Percentiles rank a stretch among this genome's conserved stretches.
Evolutionary conservation across 169 alveolate genomes (phyloP).

Genomic region (Plasmodium berghei): DNA sequence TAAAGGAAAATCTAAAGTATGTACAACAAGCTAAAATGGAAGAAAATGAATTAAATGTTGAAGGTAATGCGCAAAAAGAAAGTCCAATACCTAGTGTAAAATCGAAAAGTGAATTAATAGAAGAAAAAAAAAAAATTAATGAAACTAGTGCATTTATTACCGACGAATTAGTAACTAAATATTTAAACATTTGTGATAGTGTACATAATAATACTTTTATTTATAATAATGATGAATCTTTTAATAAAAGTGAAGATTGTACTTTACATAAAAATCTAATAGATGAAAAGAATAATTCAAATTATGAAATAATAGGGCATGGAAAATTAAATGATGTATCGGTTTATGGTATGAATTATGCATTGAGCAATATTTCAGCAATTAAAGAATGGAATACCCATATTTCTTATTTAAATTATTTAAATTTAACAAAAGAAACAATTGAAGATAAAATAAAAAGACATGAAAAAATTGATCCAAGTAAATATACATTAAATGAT

Average conservation of each 20-base stretch:
- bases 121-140: background rate
- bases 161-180: slow-evolving; percentile 2
- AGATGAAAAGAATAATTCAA: slow-evolving; percentile 22
- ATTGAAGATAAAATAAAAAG: slow-evolving; percentile 3
- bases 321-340: slow-evolving; percentile 43
- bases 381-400: slow-evolving; percentile 48
- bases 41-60: background rate
- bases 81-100: background rate
- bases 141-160: slow-evolving; percentile 7
- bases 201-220: slow-evolving; percentile 7
- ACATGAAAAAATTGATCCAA: background rate
- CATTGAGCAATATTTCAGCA: slow-evolving; percentile 7
- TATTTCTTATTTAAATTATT: slow-evolving; percentile 25
- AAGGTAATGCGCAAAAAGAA: background rate
- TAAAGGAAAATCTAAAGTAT: background rate
- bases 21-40: background rate
- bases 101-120: background rate
- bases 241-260: background rate
- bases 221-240: background rate
- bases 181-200: slow-evolving; percentile 13
- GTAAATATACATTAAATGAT: slow-evolving; percentile 10
- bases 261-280: slow-evolving; percentile 22
- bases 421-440: slow-evolving; percentile 3
- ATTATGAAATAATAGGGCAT: slow-evolving; percentile 38
- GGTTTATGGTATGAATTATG: slow-evolving; percentile 16